Evolutionary conservation across 1,284 basidiomycete genomes (phyloP), one percentile per base, ranked within the genome.

Genomic region (Amylostereum chailletii): DNA sequence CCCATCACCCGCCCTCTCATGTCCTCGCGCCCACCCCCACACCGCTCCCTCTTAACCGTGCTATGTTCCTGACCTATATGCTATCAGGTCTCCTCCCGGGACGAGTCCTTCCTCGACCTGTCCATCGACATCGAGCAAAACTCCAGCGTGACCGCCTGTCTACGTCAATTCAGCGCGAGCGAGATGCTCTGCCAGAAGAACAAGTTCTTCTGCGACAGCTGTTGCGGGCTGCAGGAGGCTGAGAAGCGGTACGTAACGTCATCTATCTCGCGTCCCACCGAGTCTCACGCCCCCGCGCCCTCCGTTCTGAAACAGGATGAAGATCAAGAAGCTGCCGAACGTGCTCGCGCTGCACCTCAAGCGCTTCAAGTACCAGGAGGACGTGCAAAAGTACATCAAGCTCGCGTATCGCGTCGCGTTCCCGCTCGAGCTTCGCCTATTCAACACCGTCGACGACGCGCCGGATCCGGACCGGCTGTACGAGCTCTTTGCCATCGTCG

Each of bases 91-190:
- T 96, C 94, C 2, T 89, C 91, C 11, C 84, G 96, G 34, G 95
- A 98, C 63, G 95, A 99, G 65, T 83, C 85, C 6, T 99, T 99
- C 69, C 77, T 99, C 48, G 96, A 99, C 70, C 74, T 99, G 29
- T 97, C 94, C 5, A 94, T 99, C 65, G 95, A 99, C 66, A 98
- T 99, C 56, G 93, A 97, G 63, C 91, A 95, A 66, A 95, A 98
- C 68, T 89, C 92, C 3, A 95, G 91, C 54, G 84, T 99, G 47
- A 95, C 94, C 0, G 88, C 94, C 4, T 98, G 95, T 66, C 77
- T 99, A 47, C 80, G 93, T 43, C 91, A 95, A 64, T 99, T 99
- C 65, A 95, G 92, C 60, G 93, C 94, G 38, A 92, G 88, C 63
- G 96, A 99, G 69, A 99, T 97, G 94, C 79, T 99, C 19, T 94